Evolutionary conservation across 345 rosid genomes (phyloP), one percentile per base, ranked within the genome.

Genomic region (Clarkia xantiana): DNA sequence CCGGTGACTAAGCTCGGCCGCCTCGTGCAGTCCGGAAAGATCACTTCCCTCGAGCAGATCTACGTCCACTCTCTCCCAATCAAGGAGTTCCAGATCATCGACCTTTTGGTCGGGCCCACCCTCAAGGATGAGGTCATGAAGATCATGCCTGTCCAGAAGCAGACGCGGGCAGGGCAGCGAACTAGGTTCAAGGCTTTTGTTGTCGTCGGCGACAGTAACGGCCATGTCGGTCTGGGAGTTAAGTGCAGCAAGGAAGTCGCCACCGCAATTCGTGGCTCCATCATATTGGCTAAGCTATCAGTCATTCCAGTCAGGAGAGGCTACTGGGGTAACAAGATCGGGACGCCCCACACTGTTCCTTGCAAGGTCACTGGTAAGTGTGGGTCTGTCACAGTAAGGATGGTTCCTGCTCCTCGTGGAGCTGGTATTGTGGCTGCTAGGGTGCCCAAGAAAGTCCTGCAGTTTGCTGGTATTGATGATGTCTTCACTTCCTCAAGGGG

Each of bases 71-170:
- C 94, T 0, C 81, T 89, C 6, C 97, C 95, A 0, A 78, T 89
- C 64, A 85, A 89, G 69, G 97, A 89, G 78, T 57, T 80, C 18
- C 95, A 89, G 63, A 89, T 89, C 66, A 36, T 89, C 0, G 95
- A 85, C 68, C 50, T 58, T 1, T 90, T 89, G 19, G 72, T 76
- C 0, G 91, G 84, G 12, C 89, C 86, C 0, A 36, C 74, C 0
- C 65, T 88, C 59, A 89, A 85, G 62, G 97, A 89, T 7, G 97
- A 89, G 76, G 97, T 89, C 43, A 89, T 89, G 97, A 85, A 89
- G 51, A 85, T 85, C 67, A 80, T 80, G 66, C 91, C 96, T 0
- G 94, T 84, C 14, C 96, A 87, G 86, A 84, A 87, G 19, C 94
- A 87, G 62, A 81, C 85, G 18, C 69, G 90, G 10, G 90, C 85